Evolutionary conservation across 495 filamentous ascomycete species (phyloP).

Genomic region (Penicillium argentinense): DNA sequence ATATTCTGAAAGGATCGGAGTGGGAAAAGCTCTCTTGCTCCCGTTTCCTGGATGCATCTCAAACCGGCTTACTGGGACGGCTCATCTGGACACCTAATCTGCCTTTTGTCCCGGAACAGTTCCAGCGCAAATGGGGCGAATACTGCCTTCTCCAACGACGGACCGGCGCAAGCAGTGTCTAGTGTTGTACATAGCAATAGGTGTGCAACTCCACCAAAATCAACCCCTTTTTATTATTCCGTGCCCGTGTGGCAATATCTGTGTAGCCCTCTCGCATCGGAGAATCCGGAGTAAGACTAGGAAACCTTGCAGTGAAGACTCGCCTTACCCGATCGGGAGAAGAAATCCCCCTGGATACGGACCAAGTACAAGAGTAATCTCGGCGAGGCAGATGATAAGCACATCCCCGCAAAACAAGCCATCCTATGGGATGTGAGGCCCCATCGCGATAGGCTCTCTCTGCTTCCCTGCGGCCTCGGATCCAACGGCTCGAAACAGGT

Average conservation of each 20-base stretch:
- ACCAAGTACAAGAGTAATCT: not conserved
- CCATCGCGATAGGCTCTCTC: constrained; percentile 4
- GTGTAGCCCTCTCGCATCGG: not conserved
- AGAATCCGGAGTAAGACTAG: constrained; percentile 10
- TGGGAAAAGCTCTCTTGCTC: constrained; percentile 78
- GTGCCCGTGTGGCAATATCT: not conserved
- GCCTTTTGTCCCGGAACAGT: constrained; percentile 64
- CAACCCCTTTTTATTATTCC: not conserved
- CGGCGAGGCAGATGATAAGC: constrained; percentile 17
- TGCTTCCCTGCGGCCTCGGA: constrained; percentile 18
- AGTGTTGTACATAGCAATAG: not conserved
- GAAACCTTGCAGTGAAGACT: constrained; percentile 4
- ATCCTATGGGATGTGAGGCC: not conserved
- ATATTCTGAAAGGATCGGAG: constrained; percentile 61
- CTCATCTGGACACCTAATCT: constrained; percentile 82
- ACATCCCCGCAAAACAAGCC: constrained; percentile 14
- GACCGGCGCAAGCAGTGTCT: constrained; percentile 8
- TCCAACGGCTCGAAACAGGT: constrained; percentile 18
- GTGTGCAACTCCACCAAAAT: not conserved
- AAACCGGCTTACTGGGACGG: constrained; percentile 71
- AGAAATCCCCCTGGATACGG: constrained; percentile 26
- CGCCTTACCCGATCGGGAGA: constrained; percentile 24
- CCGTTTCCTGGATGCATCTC: constrained; percentile 75
- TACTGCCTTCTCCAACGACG: constrained; percentile 73
- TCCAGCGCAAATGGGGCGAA: constrained; percentile 72